phyloP scores from a whole-genome alignment of 2,329 filamentous ascomycete species.

The Cucurbitaria berberidis region DNA sequence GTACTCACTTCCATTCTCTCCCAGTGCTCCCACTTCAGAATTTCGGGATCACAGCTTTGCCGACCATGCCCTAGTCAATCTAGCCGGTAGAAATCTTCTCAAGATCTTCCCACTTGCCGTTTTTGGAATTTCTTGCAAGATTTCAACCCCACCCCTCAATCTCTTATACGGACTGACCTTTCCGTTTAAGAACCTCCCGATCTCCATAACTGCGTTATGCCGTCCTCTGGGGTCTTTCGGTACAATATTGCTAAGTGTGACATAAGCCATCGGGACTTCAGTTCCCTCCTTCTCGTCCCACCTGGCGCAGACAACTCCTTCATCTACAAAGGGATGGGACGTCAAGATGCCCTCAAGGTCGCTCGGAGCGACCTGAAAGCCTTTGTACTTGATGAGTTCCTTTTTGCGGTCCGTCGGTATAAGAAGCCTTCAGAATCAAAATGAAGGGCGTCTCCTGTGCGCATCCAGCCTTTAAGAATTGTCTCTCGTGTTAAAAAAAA shows the following conservation, averaged over 20 bases:
- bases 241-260: slow-evolving; percentile 20
- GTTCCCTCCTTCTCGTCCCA: slow-evolving; percentile 29
- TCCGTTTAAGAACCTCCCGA: slow-evolving; percentile 32
- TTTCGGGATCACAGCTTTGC: not conserved
- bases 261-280: slow-evolving; percentile 42
- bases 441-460: slow-evolving; percentile 39
- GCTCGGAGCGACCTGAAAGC: slow-evolving; percentile 40
- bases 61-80: slow-evolving; percentile 9
- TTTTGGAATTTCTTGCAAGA: slow-evolving; percentile 37
- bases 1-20: too few species aligned
- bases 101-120: slow-evolving; percentile 39
- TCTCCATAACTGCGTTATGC: slow-evolving; percentile 12
- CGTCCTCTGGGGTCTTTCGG: slow-evolving; percentile 1
- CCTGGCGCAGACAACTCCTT: slow-evolving; percentile 34
- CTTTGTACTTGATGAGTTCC: slow-evolving; percentile 44
- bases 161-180: slow-evolving; percentile 42
- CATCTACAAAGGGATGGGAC: slow-evolving; percentile 24
- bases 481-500: too few species aligned
- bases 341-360: slow-evolving; percentile 42
- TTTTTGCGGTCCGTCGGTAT: slow-evolving; percentile 42
- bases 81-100: slow-evolving; percentile 25
- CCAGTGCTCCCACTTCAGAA: not conserved
- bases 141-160: slow-evolving; percentile 33
- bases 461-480: slow-evolving; percentile 38
- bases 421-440: slow-evolving; percentile 39